Evolutionary conservation across 75 land plant genomes (phyloP), one percentile per base, ranked within the genome.

Genomic region (Sequoia sempervirens): DNA sequence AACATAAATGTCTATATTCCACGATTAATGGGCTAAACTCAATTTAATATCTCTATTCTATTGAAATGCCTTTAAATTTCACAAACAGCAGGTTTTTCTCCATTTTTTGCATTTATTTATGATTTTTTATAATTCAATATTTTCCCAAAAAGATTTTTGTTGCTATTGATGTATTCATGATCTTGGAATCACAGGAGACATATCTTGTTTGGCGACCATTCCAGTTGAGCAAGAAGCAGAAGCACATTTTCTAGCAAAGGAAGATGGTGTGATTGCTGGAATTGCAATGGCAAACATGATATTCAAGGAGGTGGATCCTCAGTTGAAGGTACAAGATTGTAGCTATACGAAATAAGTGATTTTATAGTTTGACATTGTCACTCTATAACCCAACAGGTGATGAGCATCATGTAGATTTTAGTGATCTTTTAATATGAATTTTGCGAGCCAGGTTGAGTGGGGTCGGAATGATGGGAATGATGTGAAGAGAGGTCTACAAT

Each of bases 201-300:
- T 97, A 4, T 92, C 99, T 56, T 94, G 91, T 86, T 86, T 94
- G 88, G 95, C 99, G 18, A 97, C 97, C n/a, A 90, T 97, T 75
- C 94, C 99, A 46, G 85, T 34, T 82, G 92, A 93, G 37, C 83
- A 84, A 87, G 88, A 88, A 89, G 98, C 93, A 82, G 96, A 93
- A 85, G 99, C 99, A 15, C 84, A 90, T 82, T 97, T 97, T 84
- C 82, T 97, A 85, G 98, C 99, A 18, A 97, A 97, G 85, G 98
- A 93, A 82, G 91, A 95, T 92, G 99, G 99, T 7, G 86, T 97
- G 13, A 76, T 97, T 82, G 98, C 99, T 79, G 99, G 99, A 12
- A 96, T 94, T 87, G 92, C 96, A n/a, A 88, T 97, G 85, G 94
- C 99, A 40, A 93, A 93, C 83, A 87, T 94, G 92, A 83, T 97